A percentile compares a stretch with the other conserved stretches of the same genome.
Conservation (phyloP, 2,329 filamentous ascomycete species). For the Calonectria hongkongensis region DNA sequence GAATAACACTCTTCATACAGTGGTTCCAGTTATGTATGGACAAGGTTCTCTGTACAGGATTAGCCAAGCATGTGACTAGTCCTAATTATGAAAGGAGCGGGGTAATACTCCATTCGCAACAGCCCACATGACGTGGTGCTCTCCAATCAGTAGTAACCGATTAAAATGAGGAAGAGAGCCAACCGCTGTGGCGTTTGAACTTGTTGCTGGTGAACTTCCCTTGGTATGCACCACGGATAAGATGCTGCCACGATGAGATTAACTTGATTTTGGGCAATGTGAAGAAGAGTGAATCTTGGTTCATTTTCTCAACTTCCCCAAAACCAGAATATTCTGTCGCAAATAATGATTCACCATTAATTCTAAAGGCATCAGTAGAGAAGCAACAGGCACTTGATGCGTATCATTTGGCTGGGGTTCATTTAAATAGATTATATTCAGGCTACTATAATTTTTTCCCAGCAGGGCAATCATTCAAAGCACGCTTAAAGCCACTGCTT, state of each 20-base stretch:
- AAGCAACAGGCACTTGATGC: too few relatives aligned
- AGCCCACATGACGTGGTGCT: not conserved
- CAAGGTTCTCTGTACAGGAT: slow-evolving; percentile 1
- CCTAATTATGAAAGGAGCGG: not conserved
- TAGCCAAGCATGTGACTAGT: slow-evolving; percentile 11
- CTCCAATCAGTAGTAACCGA: not conserved
- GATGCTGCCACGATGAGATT: too few relatives aligned
- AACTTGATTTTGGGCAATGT: too few relatives aligned
- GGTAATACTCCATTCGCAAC: not conserved
- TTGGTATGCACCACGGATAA: not conserved
- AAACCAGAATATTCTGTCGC: too few relatives aligned
- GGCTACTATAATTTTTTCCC: not conserved
- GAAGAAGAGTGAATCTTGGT: too few relatives aligned
- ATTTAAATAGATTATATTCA: not conserved
- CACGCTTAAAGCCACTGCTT: slow-evolving; percentile 70
- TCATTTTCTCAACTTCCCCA: too few relatives aligned
- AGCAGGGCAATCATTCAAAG: not conserved
- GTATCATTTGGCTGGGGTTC: not conserved
- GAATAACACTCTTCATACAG: slow-evolving; percentile 1
- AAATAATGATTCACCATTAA: too few relatives aligned
- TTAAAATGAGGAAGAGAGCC: not conserved
- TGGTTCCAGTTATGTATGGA: not conserved
- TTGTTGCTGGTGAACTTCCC: not conserved
- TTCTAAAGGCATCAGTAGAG: too few relatives aligned
- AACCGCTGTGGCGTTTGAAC: not conserved